phyloP scores from a whole-genome alignment of 805 yeast genomes.

The Candida vartiovaarae region DNA sequence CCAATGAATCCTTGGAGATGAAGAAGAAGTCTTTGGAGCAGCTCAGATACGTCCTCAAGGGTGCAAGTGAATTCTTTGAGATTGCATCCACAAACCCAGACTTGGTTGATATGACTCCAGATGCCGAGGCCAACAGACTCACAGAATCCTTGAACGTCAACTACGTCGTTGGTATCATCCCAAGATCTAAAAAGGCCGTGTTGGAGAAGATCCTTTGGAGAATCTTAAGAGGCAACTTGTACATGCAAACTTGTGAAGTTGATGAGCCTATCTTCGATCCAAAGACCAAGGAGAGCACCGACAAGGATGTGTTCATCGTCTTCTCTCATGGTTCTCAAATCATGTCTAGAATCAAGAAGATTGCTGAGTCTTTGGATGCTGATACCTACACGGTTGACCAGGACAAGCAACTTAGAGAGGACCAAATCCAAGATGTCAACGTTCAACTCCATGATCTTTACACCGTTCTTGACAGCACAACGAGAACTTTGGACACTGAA shows the following conservation, averaged over 20 bases:
- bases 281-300: slow-evolving; percentile 46
- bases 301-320: slow-evolving; percentile 78
- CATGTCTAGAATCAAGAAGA: slow-evolving; percentile 64
- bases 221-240: slow-evolving; percentile 85
- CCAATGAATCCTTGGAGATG: slow-evolving; percentile 58
- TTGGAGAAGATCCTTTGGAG: slow-evolving; percentile 90
- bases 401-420: slow-evolving; percentile 49
- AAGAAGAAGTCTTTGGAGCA: slow-evolving; percentile 58
- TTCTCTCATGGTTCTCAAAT: slow-evolving; percentile 87
- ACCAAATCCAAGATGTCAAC: slow-evolving; percentile 57
- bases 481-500: slow-evolving; percentile 68
- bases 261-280: slow-evolving; percentile 65
- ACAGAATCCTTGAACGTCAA: slow-evolving; percentile 38
- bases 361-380: slow-evolving; percentile 89
- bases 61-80: slow-evolving; percentile 43
- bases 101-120: slow-evolving; percentile 7
- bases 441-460: slow-evolving; percentile 52
- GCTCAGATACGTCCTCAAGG: slow-evolving; percentile 44
- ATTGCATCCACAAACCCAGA: slow-evolving; percentile 15
- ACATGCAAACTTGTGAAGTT: slow-evolving; percentile 66
- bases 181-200: slow-evolving; percentile 58
- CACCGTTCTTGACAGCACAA: slow-evolving; percentile 56
- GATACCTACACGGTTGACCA: slow-evolving; percentile 55
- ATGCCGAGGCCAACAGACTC: slow-evolving; percentile 14
- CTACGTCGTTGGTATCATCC: slow-evolving; percentile 69